Base-by-base conservation (phyloP, 2,329 filamentous ascomycete genomes). In the Stachybotrys echinatus region DNA sequence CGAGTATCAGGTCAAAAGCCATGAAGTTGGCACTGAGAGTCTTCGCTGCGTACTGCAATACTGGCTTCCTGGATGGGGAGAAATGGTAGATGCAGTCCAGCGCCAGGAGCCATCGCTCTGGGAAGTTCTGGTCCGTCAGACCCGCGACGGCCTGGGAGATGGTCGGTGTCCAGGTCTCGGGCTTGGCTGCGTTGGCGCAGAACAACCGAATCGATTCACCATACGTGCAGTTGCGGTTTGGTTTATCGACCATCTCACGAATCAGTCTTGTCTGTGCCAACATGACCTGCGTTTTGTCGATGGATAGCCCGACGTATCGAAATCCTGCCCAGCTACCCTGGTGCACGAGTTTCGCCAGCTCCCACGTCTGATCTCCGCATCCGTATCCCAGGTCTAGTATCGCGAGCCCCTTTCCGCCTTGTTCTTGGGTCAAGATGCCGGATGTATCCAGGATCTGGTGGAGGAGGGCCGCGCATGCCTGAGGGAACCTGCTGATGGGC, bases 1-100 rank as follows among this genome's bases (percentile, higher is more conserved):
- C 65, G 37, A 73, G 64, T 3, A 81, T 56, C 1, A 83, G 65
- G 51, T 83, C 80, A 51, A 81, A 83, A 0, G 74, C 77, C 73
- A 81, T 78, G 47, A 79, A 61, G 1, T 74, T 72, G 1, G 78
- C 77, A 4, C 67, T 55, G 1, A 82, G 65, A 0, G 61, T 61
- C 3, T 54, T 58, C 5, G 65, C 61, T 1, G 75, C 69, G 42
- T 74, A 66, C 7, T 62, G 50, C 14, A 82, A 68, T 3, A 81
- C 57, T 0, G 73, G 70, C 48, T 62, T 66, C 14, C 79, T 65
- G 1, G 77, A 80, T 0, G 79, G 80, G 0, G 65, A 66, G 56
- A 82, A 83, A 58, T 83, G 78, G 49, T 83, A 83, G 5, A 81
- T 58, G 3, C 77, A 77, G 57, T 83, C 80, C 1, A 83, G 67